A percentile compares a stretch with the other conserved stretches of the same genome.
Evolutionary conservation across 1,139 yeast species (phyloP).

Genomic region (Protomyces inouyei): DNA sequence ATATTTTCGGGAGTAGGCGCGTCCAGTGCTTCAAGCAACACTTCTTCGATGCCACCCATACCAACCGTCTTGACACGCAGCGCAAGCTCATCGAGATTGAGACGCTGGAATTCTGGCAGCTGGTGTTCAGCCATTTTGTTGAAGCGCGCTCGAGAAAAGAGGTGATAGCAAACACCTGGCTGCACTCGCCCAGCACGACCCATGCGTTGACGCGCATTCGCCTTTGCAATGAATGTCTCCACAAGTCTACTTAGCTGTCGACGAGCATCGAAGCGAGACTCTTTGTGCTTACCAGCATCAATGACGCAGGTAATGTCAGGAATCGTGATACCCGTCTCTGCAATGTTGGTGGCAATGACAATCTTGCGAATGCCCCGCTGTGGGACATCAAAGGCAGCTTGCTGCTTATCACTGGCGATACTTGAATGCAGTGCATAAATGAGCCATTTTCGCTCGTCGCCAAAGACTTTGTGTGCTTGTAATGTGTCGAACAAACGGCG

Average conservation of each 20-base stretch:
- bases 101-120: constrained; percentile 70
- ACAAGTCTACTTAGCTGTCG: constrained; percentile 59
- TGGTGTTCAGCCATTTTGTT: constrained; percentile 56
- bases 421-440: constrained; percentile 71
- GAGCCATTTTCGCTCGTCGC: constrained; percentile 50
- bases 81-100: constrained; percentile 65
- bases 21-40: constrained; percentile 62
- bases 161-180: constrained; percentile 62
- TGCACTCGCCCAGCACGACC: constrained; percentile 88
- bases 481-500: constrained; percentile 60
- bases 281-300: constrained; percentile 69
- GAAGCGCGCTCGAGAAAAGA: constrained; percentile 54
- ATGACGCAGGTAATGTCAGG: constrained; percentile 80
- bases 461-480: constrained; percentile 51
- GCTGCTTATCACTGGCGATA: constrained; percentile 55
- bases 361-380: constrained; percentile 55
- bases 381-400: constrained; percentile 56
- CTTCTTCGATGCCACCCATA: constrained; percentile 49
- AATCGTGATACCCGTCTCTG: constrained; percentile 68
- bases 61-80: constrained; percentile 75
- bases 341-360: constrained; percentile 73
- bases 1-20: constrained; percentile 58
- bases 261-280: constrained; percentile 55
- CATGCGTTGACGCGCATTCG: constrained; percentile 71
- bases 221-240: constrained; percentile 71